A percentile compares a stretch with the other conserved stretches of the same genome.
phyloP scores from a whole-genome alignment of 2,329 filamentous ascomycete genomes.

The Lecanoromycetidae sp. region DNA sequence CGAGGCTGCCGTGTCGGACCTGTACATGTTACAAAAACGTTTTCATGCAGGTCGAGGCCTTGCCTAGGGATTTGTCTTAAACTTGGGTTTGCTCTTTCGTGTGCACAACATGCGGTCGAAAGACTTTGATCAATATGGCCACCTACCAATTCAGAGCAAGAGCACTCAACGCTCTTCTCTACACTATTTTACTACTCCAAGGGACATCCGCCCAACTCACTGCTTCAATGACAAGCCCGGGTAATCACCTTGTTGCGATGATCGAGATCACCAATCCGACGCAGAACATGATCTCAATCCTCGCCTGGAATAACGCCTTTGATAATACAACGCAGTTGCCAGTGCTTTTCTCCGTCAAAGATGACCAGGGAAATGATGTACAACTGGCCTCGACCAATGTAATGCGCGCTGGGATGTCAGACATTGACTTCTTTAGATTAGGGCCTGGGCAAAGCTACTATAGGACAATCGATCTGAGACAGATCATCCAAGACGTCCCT shows the following conservation, averaged over 20 bases:
- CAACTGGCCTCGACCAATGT: constrained; percentile 3
- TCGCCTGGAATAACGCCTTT: constrained; percentile 7
- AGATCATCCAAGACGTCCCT: constrained; percentile 1
- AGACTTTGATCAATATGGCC: too few relatives aligned
- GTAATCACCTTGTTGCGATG: not conserved
- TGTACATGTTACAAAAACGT: too few relatives aligned
- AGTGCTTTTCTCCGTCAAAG: not conserved
- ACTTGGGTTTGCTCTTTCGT: too few relatives aligned
- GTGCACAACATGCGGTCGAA: too few relatives aligned
- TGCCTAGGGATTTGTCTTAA: too few relatives aligned
- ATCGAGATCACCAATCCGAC: constrained; percentile 8
- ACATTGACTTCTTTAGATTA: constrained; percentile 4
- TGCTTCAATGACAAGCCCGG: not conserved
- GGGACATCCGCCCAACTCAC: not conserved
- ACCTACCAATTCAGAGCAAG: too few relatives aligned
- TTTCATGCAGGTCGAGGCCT: too few relatives aligned
- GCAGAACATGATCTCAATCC: constrained; percentile 3
- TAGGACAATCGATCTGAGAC: not conserved
- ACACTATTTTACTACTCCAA: too few relatives aligned
- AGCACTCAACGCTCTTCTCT: too few relatives aligned
- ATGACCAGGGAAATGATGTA: not conserved
- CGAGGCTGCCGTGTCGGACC: too few relatives aligned
- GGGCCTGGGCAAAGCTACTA: not conserved
- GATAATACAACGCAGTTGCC: constrained; percentile 1
- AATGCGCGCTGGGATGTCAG: constrained; percentile 7